These are phyloP conservation scores for Penicillium alfredii DNA, from an alignment of 495 filamentous ascomycete genomes.

Conservation along the genomic window DNA sequence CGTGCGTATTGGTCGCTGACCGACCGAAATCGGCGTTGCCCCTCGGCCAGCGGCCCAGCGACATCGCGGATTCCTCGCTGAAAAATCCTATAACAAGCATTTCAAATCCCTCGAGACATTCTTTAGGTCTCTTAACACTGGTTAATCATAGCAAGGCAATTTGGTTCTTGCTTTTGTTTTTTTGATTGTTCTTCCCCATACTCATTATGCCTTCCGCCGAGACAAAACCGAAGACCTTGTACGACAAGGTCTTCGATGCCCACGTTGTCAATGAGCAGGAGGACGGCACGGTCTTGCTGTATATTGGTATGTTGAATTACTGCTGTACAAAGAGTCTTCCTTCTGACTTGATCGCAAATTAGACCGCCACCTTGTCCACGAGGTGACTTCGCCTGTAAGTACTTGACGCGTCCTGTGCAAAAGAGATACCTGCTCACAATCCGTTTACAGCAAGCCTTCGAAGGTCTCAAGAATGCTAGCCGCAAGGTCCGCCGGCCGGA, in stretches of 20 bases:
- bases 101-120: no score
- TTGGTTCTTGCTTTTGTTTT: no score
- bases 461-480: slow-evolving; percentile 81
- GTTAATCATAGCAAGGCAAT: no score
- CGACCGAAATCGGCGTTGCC: slow-evolving; percentile 39
- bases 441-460: slow-evolving; percentile 77
- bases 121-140: no score
- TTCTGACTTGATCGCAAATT: slow-evolving; percentile 3
- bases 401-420: not conserved
- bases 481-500: slow-evolving; percentile 88
- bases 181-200: no score
- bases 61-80: slow-evolving; percentile 33
- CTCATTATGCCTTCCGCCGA: slow-evolving; percentile 74
- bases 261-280: slow-evolving; percentile 93
- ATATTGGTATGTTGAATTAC: slow-evolving; percentile 62
- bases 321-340: slow-evolving; percentile 1
- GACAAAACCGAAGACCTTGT: slow-evolving; percentile 76
- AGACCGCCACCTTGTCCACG: slow-evolving; percentile 94
- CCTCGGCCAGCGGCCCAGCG: slow-evolving; percentile 33
- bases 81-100: slow-evolving; percentile 22
- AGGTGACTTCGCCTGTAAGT: slow-evolving; percentile 79
- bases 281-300: slow-evolving; percentile 86
- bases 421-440: not conserved
- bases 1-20: slow-evolving; percentile 32
- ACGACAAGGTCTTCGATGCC: slow-evolving; percentile 93